Base-by-base conservation (phyloP, 305 asterid species). In the Fraxinus sp. region DNA sequence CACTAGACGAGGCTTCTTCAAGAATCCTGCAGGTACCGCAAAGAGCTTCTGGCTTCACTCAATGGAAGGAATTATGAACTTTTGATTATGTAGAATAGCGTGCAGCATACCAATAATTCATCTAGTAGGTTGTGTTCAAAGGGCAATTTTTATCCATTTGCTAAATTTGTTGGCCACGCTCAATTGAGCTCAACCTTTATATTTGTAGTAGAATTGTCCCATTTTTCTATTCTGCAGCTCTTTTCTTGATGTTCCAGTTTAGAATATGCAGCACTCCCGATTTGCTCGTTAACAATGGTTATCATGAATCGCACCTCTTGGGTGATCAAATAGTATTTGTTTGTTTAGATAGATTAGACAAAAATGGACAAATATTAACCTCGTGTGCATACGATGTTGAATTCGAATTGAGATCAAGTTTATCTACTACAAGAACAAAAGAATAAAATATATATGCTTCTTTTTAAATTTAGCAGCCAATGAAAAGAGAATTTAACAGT, bases 1-100 rank as follows among this genome's bases (percentile, higher is more conserved):
- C 35, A 30, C 28, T 4, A 9, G 32, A 49, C 32, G 5, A 64
- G 8, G 43, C 68, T 49, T 87, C 57, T 64, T 59, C 79, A 70
- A 80, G 81, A 72, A 80, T 66, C 28, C 39, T 4, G 79, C 66
- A 8, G 20, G 18, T 11, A 32, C 32, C 1, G 6, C 2, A 35
- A 32, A 59, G 79, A 77, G 64, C 24, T 55, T 20, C 64, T 55
- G 30, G 72, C 35, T 2, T 2, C 14, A 64, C 35, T 8, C 16
- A 64, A 10, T 4, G 33, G n/a, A 64, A 64, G 16, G 33, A 64
- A 24, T 64, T 64, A 64, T 10, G 6, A 22, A 5, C 32, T 77
- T 81, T 81, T 76, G 79, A 83, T 82, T 75, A 84, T 82, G 79
- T 81, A 59, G 74, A 75, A 83, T 74, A 78, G 81, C 46, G 75